Percentiles rank a stretch among this genome's conserved stretches.
Conservation (phyloP, 2,329 filamentous ascomycete genomes). For the Cytospora mali region DNA sequence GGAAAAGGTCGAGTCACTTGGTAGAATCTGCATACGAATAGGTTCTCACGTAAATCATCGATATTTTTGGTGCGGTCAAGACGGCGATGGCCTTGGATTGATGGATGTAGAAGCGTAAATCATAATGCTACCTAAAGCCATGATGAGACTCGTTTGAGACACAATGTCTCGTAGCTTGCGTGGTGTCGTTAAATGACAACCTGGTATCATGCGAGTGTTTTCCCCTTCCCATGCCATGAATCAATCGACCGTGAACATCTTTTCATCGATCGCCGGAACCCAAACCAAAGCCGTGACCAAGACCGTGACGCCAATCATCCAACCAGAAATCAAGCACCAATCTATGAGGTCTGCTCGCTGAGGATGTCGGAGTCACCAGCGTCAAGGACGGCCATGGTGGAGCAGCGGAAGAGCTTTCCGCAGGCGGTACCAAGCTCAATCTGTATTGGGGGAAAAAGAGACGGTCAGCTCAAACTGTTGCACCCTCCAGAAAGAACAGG, state of each 20-base stretch:
- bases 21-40: neutral
- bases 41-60: neutral
- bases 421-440: slow-evolving; percentile 98
- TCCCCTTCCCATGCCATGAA: slow-evolving; percentile 23
- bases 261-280: slow-evolving; percentile 20
- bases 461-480: slow-evolving; percentile 58
- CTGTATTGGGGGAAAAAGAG: slow-evolving; percentile 54
- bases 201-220: slow-evolving; percentile 28
- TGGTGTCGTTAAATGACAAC: slow-evolving; percentile 17
- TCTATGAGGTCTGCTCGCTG: slow-evolving; percentile 70
- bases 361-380: slow-evolving; percentile 99
- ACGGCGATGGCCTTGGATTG: slow-evolving; percentile 26
- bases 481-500: slow-evolving; percentile 85
- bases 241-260: slow-evolving; percentile 10
- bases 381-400: slow-evolving; percentile 95
- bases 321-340: slow-evolving; percentile 40
- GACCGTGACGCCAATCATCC: slow-evolving; percentile 17
- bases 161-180: slow-evolving; percentile 12
- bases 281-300: slow-evolving; percentile 26
- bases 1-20: neutral
- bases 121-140: slow-evolving; percentile 25
- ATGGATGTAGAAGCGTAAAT: slow-evolving; percentile 25
- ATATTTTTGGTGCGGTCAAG: neutral
- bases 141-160: slow-evolving; percentile 9
- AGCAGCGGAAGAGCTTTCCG: slow-evolving; percentile 98